Base-by-base conservation (phyloP, 805 yeast species). In the Geotrichum ghanense region DNA sequence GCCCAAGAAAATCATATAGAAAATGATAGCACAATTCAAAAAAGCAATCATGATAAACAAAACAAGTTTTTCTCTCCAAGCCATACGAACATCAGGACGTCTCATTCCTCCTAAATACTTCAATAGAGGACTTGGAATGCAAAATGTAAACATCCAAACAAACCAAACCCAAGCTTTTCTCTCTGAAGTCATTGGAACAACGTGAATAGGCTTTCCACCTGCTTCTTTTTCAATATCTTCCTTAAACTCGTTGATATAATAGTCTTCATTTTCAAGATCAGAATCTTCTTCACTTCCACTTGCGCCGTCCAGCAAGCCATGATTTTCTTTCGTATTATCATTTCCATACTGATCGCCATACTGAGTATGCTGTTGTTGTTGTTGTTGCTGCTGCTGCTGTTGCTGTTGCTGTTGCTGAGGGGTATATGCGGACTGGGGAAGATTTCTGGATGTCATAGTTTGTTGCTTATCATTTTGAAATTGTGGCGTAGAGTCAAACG, bases 21-120 rank as follows among this genome's bases (percentile, higher is more conserved):
- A 68, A n/a, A 66, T 61, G 42, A 68, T 59, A 12, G 58, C 67
- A 1, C 56, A 64, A 45, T 68, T 68, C 41, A 68, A 45, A 17
- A 68, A 50, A 22, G 57, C 47, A 24, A 68, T 68, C 19, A 67
- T 34, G 22, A 56, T 51, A 47, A 66, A 68, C 22, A 68, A 62
- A 2, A 57, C 63, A 2, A 67, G 25, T 50, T 68, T 68, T 46
- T 68, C 72, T 31, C 72, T 56, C 71, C 71, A 68, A 2, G 72
- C 72, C 53, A 67, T 56, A 3, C 72, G 57, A 21, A 68, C 67
- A 23, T 68, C 71, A 3, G 60, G 57, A 7, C 72, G 57, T 43
- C 59, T 59, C 71, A 68, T 68, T 16, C 67, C 54, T 7, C 67
- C 67, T 14, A 65, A 26, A 46, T 53, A 60, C 45, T 50, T 52